Base-by-base conservation (phyloP, 106 monocot species). In the Dioscorea dumetorum region DNA sequence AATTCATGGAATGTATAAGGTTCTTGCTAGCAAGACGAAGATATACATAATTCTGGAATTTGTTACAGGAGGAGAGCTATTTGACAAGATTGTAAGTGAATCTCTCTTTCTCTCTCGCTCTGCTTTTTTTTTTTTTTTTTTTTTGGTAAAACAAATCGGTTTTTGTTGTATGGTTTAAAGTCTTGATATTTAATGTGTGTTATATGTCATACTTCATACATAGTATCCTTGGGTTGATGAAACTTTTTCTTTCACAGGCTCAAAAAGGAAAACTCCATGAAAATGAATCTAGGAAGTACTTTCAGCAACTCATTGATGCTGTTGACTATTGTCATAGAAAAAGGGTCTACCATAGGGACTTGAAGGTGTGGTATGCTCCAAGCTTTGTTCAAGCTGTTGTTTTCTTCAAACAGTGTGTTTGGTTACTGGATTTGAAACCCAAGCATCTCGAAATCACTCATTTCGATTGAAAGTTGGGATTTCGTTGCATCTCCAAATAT, bases 11-110 rank as follows among this genome's bases (percentile, higher is more conserved):
- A 61, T 72, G 62, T 48, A 31, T 21, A 58, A 95, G 94, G 95
- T 95, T 77, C 65, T 95, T 67, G 81, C 88, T n/a, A 84, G 95
- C 75, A 71, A 64, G 22, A 88, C 95, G 22, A 95, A 91, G 77
- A 91, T 95, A 75, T 95, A 88, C 74, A 95, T 95, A 64, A 84
- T 95, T 64, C 66, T 95, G 68, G 91, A 95, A 59, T 75, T 95
- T 53, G 62, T 95, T 60, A 85, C 79, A 11, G 95, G 95, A 63
- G 95, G 95, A 48, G 88, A 95, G 74, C 73, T 95, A n/a, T 95
- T 88, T 67, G 95, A 95, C 66, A 88, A 75, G 81, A 95, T 95
- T 56, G 95, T 95, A 86, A 86, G 85, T 10, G 9, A 13, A 13
- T n/a, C 3, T 49, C 13, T 68, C 50, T 58, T 24, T 51, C 50